Conservation (phyloP, 805 yeast species). For the Candida andamanensis region DNA sequence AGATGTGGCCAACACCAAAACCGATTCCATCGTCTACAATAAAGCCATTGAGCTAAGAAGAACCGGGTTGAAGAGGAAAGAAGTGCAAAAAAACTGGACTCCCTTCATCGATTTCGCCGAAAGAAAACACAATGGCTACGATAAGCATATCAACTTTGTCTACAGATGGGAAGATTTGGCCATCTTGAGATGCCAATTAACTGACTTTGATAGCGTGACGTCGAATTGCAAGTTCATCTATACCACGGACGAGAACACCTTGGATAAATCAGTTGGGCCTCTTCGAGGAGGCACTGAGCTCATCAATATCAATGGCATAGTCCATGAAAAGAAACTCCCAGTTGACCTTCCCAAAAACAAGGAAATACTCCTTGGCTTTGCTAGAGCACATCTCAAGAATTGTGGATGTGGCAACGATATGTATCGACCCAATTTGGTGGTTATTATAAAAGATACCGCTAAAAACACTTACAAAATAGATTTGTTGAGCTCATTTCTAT, state of each 20-base stretch:
- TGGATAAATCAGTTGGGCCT: constrained; percentile 19
- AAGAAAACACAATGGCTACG: constrained; percentile 14
- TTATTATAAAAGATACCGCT: constrained; percentile 14
- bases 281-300: constrained; percentile 36
- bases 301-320: constrained; percentile 17
- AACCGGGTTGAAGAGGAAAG: constrained; percentile 5
- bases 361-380: constrained; percentile 35
- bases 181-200: constrained; percentile 13
- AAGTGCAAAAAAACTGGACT: constrained; percentile 36
- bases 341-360: constrained; percentile 13
- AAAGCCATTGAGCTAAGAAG: constrained; percentile 18
- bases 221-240: constrained; percentile 13
- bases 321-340: constrained; percentile 4
- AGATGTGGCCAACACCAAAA: constrained; percentile 11
- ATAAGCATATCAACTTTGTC: constrained; percentile 25
- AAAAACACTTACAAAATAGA: constrained; percentile 17
- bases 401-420: constrained; percentile 39
- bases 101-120: constrained; percentile 27
- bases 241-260: constrained; percentile 3
- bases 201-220: constrained; percentile 4
- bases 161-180: constrained; percentile 26
- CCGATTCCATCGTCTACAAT: constrained; percentile 14
- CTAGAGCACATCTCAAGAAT: constrained; percentile 33
- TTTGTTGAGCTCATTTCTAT: constrained; percentile 26
- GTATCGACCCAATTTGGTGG: constrained; percentile 37